Conservation (phyloP, 176 grass and related monocot genomes). For the Carex cristatella region DNA sequence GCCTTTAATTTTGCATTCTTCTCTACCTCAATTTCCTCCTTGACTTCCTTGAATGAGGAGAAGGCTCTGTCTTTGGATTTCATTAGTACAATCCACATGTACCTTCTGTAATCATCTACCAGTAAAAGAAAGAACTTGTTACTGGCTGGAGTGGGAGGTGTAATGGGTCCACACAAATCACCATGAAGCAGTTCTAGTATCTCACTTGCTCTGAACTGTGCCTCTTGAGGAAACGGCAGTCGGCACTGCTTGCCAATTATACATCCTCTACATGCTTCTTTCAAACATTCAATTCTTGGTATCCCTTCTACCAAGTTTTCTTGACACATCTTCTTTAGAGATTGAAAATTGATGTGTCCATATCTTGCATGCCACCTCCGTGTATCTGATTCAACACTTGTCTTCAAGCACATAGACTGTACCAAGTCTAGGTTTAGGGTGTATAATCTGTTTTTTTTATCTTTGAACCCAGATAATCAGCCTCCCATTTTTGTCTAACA, state of each 20-base stretch:
- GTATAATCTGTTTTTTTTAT: neutral
- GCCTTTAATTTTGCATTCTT: neutral
- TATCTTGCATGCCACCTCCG: neutral
- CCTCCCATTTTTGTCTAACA: neutral
- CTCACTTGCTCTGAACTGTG: neutral
- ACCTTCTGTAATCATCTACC: neutral
- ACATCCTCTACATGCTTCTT: neutral
- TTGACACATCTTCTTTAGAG: neutral
- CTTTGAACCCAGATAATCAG: neutral
- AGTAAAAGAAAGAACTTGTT: neutral
- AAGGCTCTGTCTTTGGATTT: neutral
- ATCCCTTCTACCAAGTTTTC: neutral
- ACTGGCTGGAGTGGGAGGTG: neutral
- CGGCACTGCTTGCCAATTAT: neutral
- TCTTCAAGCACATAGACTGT: neutral
- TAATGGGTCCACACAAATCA: neutral
- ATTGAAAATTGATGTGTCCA: neutral
- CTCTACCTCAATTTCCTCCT: neutral
- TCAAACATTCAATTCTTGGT: neutral
- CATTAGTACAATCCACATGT: neutral
- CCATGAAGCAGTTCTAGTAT: neutral
- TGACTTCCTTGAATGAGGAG: slow-evolving; percentile 10
- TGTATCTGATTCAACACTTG: neutral
- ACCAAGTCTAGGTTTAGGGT: neutral
- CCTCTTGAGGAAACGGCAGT: neutral